Evolutionary conservation across 805 yeast genomes (phyloP).

Genomic region (Metschnikowia lunata): DNA sequence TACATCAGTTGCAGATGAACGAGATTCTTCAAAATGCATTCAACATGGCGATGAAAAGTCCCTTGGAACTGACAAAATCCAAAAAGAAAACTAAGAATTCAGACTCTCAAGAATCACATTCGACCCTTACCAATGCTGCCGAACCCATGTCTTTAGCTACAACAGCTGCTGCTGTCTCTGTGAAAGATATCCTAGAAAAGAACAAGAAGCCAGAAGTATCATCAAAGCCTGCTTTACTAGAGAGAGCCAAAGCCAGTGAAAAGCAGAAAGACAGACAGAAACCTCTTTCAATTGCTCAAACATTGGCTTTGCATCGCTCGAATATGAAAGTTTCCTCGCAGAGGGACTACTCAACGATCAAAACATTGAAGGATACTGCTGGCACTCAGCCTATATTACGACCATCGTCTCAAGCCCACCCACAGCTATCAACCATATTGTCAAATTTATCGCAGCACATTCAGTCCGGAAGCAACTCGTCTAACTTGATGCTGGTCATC

Average conservation of each 20-base stretch:
- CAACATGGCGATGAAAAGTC: constrained; percentile 69
- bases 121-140: background rate
- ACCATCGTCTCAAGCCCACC: constrained; percentile 15
- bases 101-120: constrained; percentile 1
- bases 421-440: constrained; percentile 33
- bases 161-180: constrained; percentile 14
- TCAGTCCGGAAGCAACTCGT: constrained; percentile 17
- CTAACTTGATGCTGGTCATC: constrained; percentile 33
- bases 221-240: background rate
- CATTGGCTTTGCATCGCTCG: constrained; percentile 51
- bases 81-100: constrained; percentile 17
- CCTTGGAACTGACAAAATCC: constrained; percentile 40
- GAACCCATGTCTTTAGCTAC: constrained; percentile 13
- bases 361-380: constrained; percentile 23
- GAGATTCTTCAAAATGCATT: constrained; percentile 75
- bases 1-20: constrained; percentile 56
- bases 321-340: constrained; percentile 32
- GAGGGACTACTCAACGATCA: constrained; percentile 27
- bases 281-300: constrained; percentile 53
- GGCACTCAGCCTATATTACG: background rate
- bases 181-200: constrained; percentile 2
- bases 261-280: constrained; percentile 13
- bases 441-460: constrained; percentile 31
- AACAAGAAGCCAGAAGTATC: background rate
- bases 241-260: background rate